Conservation (phyloP, 768 basidiomycete genomes). For the Hypsizygus marmoreus region DNA sequence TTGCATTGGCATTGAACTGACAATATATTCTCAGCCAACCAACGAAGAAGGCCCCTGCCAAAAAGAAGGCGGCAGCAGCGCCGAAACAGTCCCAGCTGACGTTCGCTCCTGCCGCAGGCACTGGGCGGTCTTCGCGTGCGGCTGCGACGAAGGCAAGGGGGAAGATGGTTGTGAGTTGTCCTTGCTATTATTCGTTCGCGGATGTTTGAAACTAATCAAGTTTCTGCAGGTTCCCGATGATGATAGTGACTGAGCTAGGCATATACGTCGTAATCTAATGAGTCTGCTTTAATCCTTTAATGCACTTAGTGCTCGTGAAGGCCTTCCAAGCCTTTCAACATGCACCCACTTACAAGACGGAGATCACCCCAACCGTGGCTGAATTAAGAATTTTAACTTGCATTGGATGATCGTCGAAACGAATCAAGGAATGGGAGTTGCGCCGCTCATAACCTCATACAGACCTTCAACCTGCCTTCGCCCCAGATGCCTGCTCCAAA, state of each 20-base stretch:
- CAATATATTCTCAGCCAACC: constrained; percentile 30
- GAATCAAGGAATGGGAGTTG: neutral
- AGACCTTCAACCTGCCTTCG: constrained; percentile 60
- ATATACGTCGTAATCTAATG: too few species aligned
- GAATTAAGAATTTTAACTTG: too few species aligned
- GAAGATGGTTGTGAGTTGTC: constrained; percentile 52
- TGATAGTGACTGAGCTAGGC: constrained; percentile 25
- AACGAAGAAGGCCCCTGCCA: constrained; percentile 43
- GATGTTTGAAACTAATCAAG: neutral
- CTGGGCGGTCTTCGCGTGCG: constrained; percentile 57
- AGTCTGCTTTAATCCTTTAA: too few species aligned
- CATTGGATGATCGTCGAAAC: too few species aligned
- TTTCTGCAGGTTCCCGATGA: constrained; percentile 28
- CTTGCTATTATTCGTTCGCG: neutral
- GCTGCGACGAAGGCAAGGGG: constrained; percentile 71
- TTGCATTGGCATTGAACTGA: neutral
- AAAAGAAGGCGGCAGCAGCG: constrained; percentile 57
- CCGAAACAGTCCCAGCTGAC: constrained; percentile 59
- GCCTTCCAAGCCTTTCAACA: too few species aligned
- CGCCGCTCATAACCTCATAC: constrained; percentile 66
- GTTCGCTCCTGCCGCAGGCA: constrained; percentile 66
- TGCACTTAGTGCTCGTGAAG: too few species aligned
- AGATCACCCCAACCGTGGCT: too few species aligned
- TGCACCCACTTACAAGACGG: too few species aligned
- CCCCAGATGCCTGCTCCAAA: constrained; percentile 75